phyloP scores from a whole-genome alignment of 345 rosid species.

The Syzygium oleosum region DNA sequence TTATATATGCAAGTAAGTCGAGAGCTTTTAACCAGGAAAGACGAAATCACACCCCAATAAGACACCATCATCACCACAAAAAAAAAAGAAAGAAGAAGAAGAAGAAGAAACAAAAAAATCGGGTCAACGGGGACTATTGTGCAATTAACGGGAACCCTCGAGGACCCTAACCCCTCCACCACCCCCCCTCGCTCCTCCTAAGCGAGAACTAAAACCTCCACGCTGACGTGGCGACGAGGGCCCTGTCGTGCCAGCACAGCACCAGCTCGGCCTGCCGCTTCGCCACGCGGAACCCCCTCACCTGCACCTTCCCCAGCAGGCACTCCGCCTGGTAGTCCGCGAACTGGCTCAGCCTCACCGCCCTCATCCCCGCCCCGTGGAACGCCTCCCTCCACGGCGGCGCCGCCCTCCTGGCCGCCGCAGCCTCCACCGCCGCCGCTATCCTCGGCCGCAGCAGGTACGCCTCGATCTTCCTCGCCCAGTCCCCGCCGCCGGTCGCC shows the following conservation, averaged over 20 bases:
- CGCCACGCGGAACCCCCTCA: constrained; percentile 84
- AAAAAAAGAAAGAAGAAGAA: neutral
- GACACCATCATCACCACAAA: neutral
- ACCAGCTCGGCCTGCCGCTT: constrained; percentile 79
- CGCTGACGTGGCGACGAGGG: constrained; percentile 79
- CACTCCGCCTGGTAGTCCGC: constrained; percentile 79
- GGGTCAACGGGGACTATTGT: neutral
- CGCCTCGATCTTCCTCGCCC: constrained; percentile 65
- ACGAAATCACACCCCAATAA: neutral
- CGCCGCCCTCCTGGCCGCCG: constrained; percentile 18
- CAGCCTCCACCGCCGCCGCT: constrained; percentile 38
- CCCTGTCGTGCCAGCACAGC: constrained; percentile 85
- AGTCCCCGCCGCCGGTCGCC: constrained; percentile 37
- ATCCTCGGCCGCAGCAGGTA: constrained; percentile 54
- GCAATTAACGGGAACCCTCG: neutral
- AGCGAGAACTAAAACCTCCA: constrained; percentile 39
- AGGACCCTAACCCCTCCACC: neutral
- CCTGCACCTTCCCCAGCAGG: constrained; percentile 64
- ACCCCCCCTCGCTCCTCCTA: neutral
- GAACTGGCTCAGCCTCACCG: constrained; percentile 68
- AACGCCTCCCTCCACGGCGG: constrained; percentile 73
- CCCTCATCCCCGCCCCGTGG: constrained; percentile 69
- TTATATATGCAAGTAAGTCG: neutral
- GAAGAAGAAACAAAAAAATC: neutral
- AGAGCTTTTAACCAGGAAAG: neutral